phyloP scores from a whole-genome alignment of 78 protist genomes.

The Mastigamoeba balamuthi region DNA sequence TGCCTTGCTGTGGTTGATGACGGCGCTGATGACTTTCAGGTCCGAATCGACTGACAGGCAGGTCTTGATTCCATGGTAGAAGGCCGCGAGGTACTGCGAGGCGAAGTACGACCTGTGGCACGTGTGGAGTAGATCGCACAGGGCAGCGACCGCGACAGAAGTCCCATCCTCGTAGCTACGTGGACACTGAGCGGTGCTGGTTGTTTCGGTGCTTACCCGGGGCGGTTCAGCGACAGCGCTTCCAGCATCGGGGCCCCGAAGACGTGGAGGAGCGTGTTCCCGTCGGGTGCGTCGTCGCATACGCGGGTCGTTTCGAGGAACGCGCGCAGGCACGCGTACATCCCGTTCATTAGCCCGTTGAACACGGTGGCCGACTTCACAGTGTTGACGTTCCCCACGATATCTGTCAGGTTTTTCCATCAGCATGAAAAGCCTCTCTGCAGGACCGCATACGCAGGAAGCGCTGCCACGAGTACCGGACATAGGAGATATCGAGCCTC shows the following conservation, averaged over 20 bases:
- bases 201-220: too few species aligned
- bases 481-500: neutral
- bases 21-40: too few species aligned
- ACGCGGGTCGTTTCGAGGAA: neutral
- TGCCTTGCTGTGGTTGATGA: too few species aligned
- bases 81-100: neutral
- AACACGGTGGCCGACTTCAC: too few species aligned
- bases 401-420: neutral
- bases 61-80: too few species aligned
- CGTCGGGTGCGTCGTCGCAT: neutral
- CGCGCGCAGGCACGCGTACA: neutral
- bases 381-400: neutral
- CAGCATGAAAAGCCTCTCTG: too few species aligned
- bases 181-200: neutral
- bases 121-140: neutral
- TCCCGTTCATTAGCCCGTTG: too few species aligned
- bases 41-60: too few species aligned
- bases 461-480: too few species aligned
- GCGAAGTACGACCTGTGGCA: neutral
- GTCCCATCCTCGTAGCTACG: neutral
- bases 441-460: too few species aligned
- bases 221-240: neutral
- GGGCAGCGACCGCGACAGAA: neutral
- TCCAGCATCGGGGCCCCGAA: neutral
- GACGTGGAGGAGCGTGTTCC: neutral